A percentile compares a stretch with the other conserved stretches of the same genome.
phyloP scores from a whole-genome alignment of 805 yeast species.

The Schwanniomyces sp. region DNA sequence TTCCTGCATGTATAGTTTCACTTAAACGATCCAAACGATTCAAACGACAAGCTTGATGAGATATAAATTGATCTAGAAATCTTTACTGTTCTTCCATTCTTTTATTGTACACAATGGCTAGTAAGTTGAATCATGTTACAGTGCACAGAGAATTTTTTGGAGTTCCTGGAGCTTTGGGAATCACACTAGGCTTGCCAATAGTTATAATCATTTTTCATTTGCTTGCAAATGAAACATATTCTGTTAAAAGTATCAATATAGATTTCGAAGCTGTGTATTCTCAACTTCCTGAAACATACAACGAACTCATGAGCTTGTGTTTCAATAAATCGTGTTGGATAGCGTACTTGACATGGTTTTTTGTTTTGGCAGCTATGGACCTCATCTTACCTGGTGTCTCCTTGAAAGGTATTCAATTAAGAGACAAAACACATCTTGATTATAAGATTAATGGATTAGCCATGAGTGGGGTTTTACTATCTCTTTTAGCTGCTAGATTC shows the following conservation, averaged over 20 bases:
- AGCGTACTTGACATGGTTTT: slow-evolving; percentile 74
- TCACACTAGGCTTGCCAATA: slow-evolving; percentile 67
- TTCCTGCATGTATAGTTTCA: background rate
- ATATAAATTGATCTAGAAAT: background rate
- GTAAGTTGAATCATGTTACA: slow-evolving; percentile 67
- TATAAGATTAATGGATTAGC: slow-evolving; percentile 84
- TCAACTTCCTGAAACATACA: slow-evolving; percentile 31
- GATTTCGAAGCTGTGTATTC: slow-evolving; percentile 36
- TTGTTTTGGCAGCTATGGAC: slow-evolving; percentile 62
- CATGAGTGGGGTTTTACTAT: slow-evolving; percentile 41
- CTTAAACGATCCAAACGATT: background rate
- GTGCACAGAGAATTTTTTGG: slow-evolving; percentile 77
- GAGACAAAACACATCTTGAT: slow-evolving; percentile 70
- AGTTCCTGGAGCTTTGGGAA: slow-evolving; percentile 63
- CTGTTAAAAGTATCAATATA: slow-evolving; percentile 47
- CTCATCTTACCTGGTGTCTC: slow-evolving; percentile 56
- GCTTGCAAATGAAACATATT: slow-evolving; percentile 59
- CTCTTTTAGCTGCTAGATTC: slow-evolving; percentile 52
- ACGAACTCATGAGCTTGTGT: slow-evolving; percentile 24
- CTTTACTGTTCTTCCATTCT: background rate
- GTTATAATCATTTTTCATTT: slow-evolving; percentile 60
- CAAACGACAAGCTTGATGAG: background rate
- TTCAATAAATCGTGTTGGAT: slow-evolving; percentile 55
- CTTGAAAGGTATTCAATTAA: slow-evolving; percentile 63
- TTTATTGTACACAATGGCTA: background rate